Conservation (phyloP, 768 basidiomycete species). For the Mycena venus region DNA sequence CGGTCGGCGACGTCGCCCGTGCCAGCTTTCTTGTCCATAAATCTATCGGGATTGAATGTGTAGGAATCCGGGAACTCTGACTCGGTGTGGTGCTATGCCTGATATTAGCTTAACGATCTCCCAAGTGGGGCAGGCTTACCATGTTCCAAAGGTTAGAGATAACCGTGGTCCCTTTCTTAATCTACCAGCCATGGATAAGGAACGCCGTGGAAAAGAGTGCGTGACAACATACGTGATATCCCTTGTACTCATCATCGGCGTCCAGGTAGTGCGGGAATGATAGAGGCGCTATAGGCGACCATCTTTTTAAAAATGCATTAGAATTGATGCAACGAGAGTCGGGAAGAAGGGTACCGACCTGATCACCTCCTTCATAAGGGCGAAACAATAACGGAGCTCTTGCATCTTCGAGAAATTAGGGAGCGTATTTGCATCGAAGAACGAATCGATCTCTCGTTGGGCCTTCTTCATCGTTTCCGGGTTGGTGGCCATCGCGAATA, state of each 20-base stretch:
- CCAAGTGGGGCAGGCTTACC: neutral
- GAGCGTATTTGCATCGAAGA: neutral
- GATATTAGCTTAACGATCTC: neutral
- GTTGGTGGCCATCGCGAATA: neutral
- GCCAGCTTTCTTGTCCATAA: neutral
- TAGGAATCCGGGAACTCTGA: neutral
- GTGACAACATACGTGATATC: neutral
- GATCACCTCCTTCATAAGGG: constrained; percentile 2
- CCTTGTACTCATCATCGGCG: neutral
- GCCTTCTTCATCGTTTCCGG: neutral
- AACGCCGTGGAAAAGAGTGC: too few species aligned
- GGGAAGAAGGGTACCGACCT: neutral
- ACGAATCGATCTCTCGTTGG: neutral
- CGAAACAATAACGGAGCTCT: neutral
- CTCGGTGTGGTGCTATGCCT: constrained; percentile 1
- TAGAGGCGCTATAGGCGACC: neutral
- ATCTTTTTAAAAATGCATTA: neutral
- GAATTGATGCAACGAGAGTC: neutral
- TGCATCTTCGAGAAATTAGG: neutral
- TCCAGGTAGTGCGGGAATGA: neutral
- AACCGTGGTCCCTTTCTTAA: neutral
- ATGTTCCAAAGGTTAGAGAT: constrained; percentile 10
- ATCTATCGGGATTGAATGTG: neutral
- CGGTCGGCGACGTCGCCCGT: neutral
- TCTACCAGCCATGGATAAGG: neutral